Base-by-base conservation (phyloP, 148 eudicot genomes). In the Drosera capensis region DNA sequence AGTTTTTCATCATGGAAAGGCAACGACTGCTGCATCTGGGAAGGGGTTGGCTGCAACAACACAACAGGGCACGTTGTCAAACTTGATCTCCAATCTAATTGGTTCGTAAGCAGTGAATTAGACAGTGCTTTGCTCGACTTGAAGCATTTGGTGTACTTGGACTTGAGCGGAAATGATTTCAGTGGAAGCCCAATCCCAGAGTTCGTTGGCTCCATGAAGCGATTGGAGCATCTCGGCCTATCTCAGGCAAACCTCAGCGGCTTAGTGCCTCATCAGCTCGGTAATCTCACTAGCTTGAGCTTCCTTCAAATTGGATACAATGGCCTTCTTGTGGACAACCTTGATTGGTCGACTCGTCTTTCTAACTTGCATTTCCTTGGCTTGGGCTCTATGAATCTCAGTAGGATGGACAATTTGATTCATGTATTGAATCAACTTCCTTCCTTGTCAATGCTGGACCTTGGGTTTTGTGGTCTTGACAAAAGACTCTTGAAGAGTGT, bases 151-250 rank as follows among this genome's bases (percentile, higher is more conserved):
- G 23, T n/a, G 6, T 23, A 58, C 64, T 43, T 65, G 22, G 51
- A 58, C 52, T 36, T 58, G 46, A 53, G 51, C 0, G 42, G 69
- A 2, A 56, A 40, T 19, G 7, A 49, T 25, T 72, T 72, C 17
- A 20, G 23, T 6, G 12, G 1, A 16, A 49, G 54, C 21, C 22
- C 14, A 25, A 59, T 72, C 1, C 73, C 77, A 3, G 14, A 20
- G 16, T 68, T 60, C 34, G 35, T 68, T 12, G 78, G 73, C 2
- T 56, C 64, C 2, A 40, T 72, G 62, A 64, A 61, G 50, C 47
- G 36, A 4, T 40, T 72, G n/a, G 45, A 52, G 20, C 43, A 64
- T 42, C 59, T 72, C n/a, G 38, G 46, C 52, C 65, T 72, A 31
- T 60, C 62, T 1, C 0, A 0, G 0, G 40, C 60, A 18, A 3